These are phyloP conservation scores for Rusavskia elegans DNA, from an alignment of 495 filamentous ascomycete species.

Conservation along the genomic window DNA sequence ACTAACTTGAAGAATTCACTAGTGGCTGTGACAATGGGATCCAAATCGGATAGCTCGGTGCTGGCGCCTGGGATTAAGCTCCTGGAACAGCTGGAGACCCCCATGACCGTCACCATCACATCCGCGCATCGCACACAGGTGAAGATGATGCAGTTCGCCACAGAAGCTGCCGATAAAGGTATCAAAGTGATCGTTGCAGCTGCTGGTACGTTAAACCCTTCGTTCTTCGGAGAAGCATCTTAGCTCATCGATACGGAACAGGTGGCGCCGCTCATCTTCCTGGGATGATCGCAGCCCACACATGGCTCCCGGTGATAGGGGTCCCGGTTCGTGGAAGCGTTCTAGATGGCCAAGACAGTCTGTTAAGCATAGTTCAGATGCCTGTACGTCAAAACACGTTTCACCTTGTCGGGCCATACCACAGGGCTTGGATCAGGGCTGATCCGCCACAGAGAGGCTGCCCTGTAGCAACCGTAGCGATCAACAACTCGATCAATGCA, in stretches of 20 bases:
- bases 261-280: conserved; percentile 86
- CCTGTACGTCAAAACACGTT: conserved; percentile 37
- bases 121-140: conserved; percentile 86
- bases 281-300: conserved; percentile 79
- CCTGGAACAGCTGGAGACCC: conserved; percentile 57
- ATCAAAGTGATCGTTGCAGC: conserved; percentile 90
- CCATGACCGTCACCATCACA: conserved; percentile 67
- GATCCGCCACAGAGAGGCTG: conserved; percentile 37
- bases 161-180: conserved; percentile 46
- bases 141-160: conserved; percentile 64
- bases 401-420: not conserved
- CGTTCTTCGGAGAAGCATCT: conserved; percentile 55
- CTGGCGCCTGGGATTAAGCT: conserved; percentile 64
- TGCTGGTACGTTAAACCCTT: conserved; percentile 59
- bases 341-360: conserved; percentile 76
- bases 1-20: conserved; percentile 31
- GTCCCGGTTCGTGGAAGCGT: conserved; percentile 78
- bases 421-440: not conserved
- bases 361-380: conserved; percentile 91
- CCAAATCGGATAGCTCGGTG: conserved; percentile 76
- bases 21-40: conserved; percentile 86
- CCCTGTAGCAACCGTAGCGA: conserved; percentile 77
- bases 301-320: conserved; percentile 82
- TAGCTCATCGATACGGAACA: conserved; percentile 86
- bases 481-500: conserved; percentile 89